Conservation (phyloP, 1,139 yeast species). For the Trichomonascaceae sp. region DNA sequence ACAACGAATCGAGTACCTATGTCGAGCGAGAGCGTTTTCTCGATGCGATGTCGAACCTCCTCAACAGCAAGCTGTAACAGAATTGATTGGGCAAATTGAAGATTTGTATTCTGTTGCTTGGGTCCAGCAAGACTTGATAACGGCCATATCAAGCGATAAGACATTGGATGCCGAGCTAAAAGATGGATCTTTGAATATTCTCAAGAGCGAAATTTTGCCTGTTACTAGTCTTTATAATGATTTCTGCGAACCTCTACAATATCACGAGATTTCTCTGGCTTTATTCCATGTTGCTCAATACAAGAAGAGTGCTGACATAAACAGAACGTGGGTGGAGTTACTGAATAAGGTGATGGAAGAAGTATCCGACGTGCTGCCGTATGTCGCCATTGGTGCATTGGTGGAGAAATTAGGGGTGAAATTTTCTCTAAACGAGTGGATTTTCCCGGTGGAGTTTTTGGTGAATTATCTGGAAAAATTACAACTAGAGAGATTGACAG, state of each 20-base stretch:
- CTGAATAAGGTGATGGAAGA: slow-evolving; percentile 21
- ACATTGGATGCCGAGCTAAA: slow-evolving; percentile 44
- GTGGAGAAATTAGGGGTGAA: slow-evolving; percentile 46
- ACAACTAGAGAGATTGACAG: slow-evolving; percentile 36
- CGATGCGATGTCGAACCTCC: slow-evolving; percentile 78
- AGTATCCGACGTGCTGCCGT: slow-evolving; percentile 29
- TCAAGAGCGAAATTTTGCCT: slow-evolving; percentile 60
- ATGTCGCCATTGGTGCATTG: slow-evolving; percentile 34
- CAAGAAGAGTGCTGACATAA: slow-evolving; percentile 35
- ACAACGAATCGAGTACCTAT: slow-evolving; percentile 78
- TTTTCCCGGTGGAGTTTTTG: slow-evolving; percentile 73
- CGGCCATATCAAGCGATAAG: slow-evolving; percentile 52
- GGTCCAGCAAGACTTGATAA: slow-evolving; percentile 75
- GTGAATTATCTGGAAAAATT: slow-evolving; percentile 47
- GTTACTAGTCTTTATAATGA: slow-evolving; percentile 79
- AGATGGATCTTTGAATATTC: slow-evolving; percentile 44
- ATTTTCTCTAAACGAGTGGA: slow-evolving; percentile 55
- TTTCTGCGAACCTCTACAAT: slow-evolving; percentile 83
- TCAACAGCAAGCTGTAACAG: slow-evolving; percentile 63
- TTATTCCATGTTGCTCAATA: slow-evolving; percentile 76
- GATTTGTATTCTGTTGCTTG: slow-evolving; percentile 85
- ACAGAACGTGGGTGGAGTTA: slow-evolving; percentile 34
- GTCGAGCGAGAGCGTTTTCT: slow-evolving; percentile 91
- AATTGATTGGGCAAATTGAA: slow-evolving; percentile 61
- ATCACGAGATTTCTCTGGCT: slow-evolving; percentile 71